Conservation (phyloP, 2,329 filamentous ascomycete genomes). For the Hypoxylon sp. region DNA sequence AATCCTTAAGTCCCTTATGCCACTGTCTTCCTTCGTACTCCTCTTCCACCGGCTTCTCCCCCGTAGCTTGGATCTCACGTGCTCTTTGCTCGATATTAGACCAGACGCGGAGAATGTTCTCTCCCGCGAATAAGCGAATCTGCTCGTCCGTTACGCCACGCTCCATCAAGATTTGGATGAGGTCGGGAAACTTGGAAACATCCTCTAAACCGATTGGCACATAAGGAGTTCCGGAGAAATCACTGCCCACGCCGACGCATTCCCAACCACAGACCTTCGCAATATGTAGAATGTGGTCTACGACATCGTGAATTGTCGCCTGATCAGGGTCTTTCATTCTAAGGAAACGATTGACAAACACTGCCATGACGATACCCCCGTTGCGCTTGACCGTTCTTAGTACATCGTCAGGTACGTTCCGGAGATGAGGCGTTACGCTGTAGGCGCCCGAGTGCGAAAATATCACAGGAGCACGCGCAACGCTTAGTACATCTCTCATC, state of each 20-base stretch:
- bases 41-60: slow-evolving; percentile 51
- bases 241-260: slow-evolving; percentile 57
- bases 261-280: slow-evolving; percentile 55
- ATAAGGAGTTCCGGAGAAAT: slow-evolving; percentile 55
- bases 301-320: slow-evolving; percentile 55
- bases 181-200: slow-evolving; percentile 56
- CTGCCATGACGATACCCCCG: slow-evolving; percentile 59
- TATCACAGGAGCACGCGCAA: slow-evolving; percentile 52
- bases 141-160: slow-evolving; percentile 54
- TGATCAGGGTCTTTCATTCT: slow-evolving; percentile 53
- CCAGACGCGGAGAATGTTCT: slow-evolving; percentile 54
- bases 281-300: slow-evolving; percentile 55
- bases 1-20: slow-evolving; percentile 50
- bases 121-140: slow-evolving; percentile 48
- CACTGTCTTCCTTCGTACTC: slow-evolving; percentile 52
- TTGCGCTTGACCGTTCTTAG: slow-evolving; percentile 56
- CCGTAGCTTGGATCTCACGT: slow-evolving; percentile 46
- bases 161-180: slow-evolving; percentile 52
- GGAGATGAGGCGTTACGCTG: slow-evolving; percentile 51
- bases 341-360: slow-evolving; percentile 56
- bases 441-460: slow-evolving; percentile 54
- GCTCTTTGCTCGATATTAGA: slow-evolving; percentile 49
- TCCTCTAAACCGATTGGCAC: slow-evolving; percentile 43
- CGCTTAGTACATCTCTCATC: slow-evolving; percentile 52
- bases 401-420: slow-evolving; percentile 61